Evolutionary conservation across 495 filamentous ascomycete species (phyloP), one percentile per base, ranked within the genome.

Genomic region (Bryoglossum gracile): DNA sequence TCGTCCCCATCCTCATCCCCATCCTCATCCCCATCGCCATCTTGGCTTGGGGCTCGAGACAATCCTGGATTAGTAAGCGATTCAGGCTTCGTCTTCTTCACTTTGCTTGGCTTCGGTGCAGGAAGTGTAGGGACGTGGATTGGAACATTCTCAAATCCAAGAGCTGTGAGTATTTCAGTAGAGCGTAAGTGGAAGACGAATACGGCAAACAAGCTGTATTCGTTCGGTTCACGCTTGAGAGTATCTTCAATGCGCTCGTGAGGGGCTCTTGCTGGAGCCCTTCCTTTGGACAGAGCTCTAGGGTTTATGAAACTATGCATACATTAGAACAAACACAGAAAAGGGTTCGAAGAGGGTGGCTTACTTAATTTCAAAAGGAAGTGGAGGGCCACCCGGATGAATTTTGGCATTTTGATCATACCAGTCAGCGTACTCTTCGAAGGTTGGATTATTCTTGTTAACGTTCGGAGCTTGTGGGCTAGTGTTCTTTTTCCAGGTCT

Each of bases 311-410:
- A 46, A 30, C 43, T 46, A 30, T 6, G 21, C 5, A 3, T 28
- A 26, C 21, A 23, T 23, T 24, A 48, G 8, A 49, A 21, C n/a
- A 3, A 3, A 19, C 1, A 47, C n/a, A n/a, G n/a, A n/a, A n/a
- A n/a, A n/a, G n/a, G n/a, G n/a, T n/a, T n/a, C n/a, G n/a, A n/a
- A n/a, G n/a, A n/a, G n/a, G n/a, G n/a, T n/a, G n/a, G n/a, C 47
- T 43, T 37, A 55, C 53, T 22, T 28, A 30, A 55, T 23, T 39
- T 55, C 47, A 19, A 55, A 51, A 6, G 42, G 22, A 19, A 42
- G 48, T 17, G 17, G 25, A 10, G 19, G n/a, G 16, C 8, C 28
- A 8, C 43, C 38, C 3, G 4, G 14, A 19, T 16, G 10, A 8
- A 55, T 30, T 18, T 37, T 22, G 14, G 6, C 4, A 18, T 46